Evolutionary conservation across 495 filamentous ascomycete genomes (phyloP).

Genomic region (Aspergillus ellipticus): DNA sequence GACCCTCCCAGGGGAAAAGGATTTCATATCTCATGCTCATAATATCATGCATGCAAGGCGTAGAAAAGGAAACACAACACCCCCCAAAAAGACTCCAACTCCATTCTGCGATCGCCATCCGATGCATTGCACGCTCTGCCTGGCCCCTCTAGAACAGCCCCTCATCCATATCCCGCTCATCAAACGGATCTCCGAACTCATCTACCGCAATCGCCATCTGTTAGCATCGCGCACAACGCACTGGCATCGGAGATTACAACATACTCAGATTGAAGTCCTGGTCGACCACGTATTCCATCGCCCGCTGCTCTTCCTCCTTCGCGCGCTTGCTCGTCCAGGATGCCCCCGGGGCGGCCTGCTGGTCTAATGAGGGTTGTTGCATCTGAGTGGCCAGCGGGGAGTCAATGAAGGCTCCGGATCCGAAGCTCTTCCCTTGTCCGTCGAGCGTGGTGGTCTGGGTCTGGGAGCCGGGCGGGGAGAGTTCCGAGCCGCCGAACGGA

Average conservation of each 20-base stretch:
- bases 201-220: slow-evolving; percentile 21
- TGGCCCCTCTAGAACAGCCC: slow-evolving; percentile 42
- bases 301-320: slow-evolving; percentile 57
- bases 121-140: not conserved
- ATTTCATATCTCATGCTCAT: slow-evolving; percentile 30
- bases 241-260: not conserved
- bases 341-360: slow-evolving; percentile 29
- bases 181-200: slow-evolving; percentile 55
- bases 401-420: not conserved
- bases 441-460: slow-evolving; percentile 20
- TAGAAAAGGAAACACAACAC: not conserved
- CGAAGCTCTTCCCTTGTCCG: not conserved
- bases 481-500: slow-evolving; percentile 32
- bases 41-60: slow-evolving; percentile 19
- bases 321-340: slow-evolving; percentile 59
- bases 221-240: not conserved
- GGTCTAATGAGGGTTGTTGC: slow-evolving; percentile 7
- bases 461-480: slow-evolving; percentile 56
- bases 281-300: slow-evolving; percentile 46
- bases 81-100: slow-evolving; percentile 8
- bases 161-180: slow-evolving; percentile 58
- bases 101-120: not conserved
- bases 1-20: not conserved
- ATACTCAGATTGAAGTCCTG: slow-evolving; percentile 45
- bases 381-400: not conserved